phyloP scores from a whole-genome alignment of 192 early-diverging fungal species.

The Mortierella antarctica region DNA sequence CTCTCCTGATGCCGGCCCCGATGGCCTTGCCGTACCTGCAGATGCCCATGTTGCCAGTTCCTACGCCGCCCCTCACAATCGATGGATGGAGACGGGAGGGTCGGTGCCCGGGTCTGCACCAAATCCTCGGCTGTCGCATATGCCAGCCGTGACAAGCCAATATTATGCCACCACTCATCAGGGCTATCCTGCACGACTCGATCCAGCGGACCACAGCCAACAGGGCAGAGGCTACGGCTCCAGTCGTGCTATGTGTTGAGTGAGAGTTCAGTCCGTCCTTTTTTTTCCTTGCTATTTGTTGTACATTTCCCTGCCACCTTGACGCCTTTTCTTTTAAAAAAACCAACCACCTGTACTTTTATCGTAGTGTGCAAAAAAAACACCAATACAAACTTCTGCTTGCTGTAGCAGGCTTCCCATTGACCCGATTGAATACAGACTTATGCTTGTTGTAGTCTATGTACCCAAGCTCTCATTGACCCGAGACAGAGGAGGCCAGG shows the following conservation, averaged over 20 bases:
- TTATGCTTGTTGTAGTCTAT: no score
- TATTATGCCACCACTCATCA: background rate
- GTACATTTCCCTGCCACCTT: background rate
- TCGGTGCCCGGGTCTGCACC: slow-evolving; percentile 20
- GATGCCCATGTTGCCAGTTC: background rate
- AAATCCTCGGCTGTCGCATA: slow-evolving; percentile 15
- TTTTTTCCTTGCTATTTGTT: slow-evolving; percentile 7
- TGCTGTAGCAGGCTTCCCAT: no score
- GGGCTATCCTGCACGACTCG: background rate
- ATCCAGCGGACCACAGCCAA: background rate
- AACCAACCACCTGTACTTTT: no score
- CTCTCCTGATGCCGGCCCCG: slow-evolving; percentile 32
- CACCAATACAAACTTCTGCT: no score
- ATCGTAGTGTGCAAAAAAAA: no score
- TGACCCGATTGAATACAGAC: no score
- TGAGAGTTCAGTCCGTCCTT: background rate
- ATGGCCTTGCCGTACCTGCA: background rate
- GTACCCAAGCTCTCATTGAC: no score
- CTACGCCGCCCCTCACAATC: slow-evolving; percentile 11
- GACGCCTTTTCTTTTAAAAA: no score
- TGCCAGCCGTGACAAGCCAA: slow-evolving; percentile 8
- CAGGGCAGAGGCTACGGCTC: slow-evolving; percentile 2
- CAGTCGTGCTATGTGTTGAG: slow-evolving; percentile 47
- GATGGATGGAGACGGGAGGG: slow-evolving; percentile 16
- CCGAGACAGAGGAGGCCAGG: no score